These are phyloP conservation scores for Herpetomonas muscarum DNA, from an alignment of 208 protist species.

Conservation along the genomic window DNA sequence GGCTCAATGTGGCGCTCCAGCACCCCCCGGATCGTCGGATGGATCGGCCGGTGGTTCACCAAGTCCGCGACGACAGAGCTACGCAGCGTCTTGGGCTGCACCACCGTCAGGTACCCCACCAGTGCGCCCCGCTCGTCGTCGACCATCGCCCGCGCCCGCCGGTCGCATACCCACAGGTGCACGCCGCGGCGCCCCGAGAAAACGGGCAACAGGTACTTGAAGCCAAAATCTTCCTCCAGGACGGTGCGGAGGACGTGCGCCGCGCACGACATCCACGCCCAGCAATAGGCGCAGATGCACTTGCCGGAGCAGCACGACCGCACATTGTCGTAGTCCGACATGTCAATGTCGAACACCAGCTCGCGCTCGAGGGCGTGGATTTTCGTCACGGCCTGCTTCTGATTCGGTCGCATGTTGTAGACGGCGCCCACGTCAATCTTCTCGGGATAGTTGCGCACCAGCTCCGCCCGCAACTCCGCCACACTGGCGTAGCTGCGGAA, in stretches of 20 bases:
- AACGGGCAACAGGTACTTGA: constrained; percentile 96
- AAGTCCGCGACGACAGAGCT: constrained; percentile 58
- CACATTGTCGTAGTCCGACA: constrained; percentile 99
- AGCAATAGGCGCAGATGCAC: constrained; percentile 96
- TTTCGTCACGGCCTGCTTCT: constrained; percentile 76
- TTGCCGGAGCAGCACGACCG: constrained; percentile 95
- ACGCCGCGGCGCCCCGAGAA: constrained; percentile 98
- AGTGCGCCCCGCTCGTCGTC: constrained; percentile 91
- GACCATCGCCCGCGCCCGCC: constrained; percentile 74
- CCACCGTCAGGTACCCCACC: constrained; percentile 90
- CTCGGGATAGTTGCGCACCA: constrained; percentile 74
- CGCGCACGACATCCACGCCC: constrained; percentile 95
- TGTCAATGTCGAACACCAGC: constrained; percentile 99
- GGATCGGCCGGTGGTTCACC: constrained; percentile 70
- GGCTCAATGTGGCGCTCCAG: constrained; percentile 44
- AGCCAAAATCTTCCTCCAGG: constrained; percentile 95
- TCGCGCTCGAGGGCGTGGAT: constrained; percentile 91
- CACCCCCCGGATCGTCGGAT: constrained; percentile 71
- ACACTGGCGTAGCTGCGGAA: constrained; percentile 78
- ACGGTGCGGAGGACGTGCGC: constrained; percentile 87
- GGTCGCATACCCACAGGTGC: constrained; percentile 99
- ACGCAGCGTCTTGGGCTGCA: constrained; percentile 51
- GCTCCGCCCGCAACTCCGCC: constrained; percentile 62
- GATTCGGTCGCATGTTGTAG: constrained; percentile 80
- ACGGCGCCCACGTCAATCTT: constrained; percentile 90